Percentiles rank a stretch among this genome's conserved stretches.
These are phyloP conservation scores for Neonectria hederae DNA, from an alignment of 2,329 filamentous ascomycete genomes.

Conservation along the genomic window DNA sequence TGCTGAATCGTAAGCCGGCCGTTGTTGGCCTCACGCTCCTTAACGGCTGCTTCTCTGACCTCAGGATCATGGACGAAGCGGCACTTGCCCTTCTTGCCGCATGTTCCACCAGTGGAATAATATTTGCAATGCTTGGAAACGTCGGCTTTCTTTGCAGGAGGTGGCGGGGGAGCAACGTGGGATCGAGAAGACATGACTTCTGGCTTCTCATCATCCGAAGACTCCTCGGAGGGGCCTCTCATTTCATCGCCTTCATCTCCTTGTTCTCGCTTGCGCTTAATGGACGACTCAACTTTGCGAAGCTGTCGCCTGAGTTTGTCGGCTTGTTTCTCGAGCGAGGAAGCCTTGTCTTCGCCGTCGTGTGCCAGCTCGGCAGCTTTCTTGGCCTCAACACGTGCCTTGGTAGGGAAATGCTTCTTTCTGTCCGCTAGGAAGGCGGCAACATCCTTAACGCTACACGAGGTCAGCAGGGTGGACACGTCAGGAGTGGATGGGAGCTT, in stretches of 20 bases:
- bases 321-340: slow-evolving; percentile 65
- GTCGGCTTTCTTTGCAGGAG: slow-evolving; percentile 66
- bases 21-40: slow-evolving; percentile 71
- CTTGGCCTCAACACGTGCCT: slow-evolving; percentile 72
- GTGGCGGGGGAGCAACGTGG: slow-evolving; percentile 43
- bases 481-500: slow-evolving; percentile 45
- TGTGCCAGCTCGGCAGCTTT: slow-evolving; percentile 59
- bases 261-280: slow-evolving; percentile 74
- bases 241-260: slow-evolving; percentile 74
- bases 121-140: slow-evolving; percentile 75
- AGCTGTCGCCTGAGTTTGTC: slow-evolving; percentile 72
- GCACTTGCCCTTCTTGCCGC: slow-evolving; percentile 79
- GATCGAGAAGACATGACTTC: slow-evolving; percentile 65
- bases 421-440: slow-evolving; percentile 84
- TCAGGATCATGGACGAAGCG: slow-evolving; percentile 75
- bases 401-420: slow-evolving; percentile 82
- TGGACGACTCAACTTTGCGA: slow-evolving; percentile 75
- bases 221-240: slow-evolving; percentile 62
- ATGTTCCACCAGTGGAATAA: slow-evolving; percentile 73
- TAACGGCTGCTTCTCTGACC: slow-evolving; percentile 69
- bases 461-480: slow-evolving; percentile 20
- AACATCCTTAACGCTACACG: slow-evolving; percentile 72
- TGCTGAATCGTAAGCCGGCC: slow-evolving; percentile 73
- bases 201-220: slow-evolving; percentile 67
- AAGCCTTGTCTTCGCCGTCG: slow-evolving; percentile 69